These are phyloP conservation scores for Eucalyptus sp. DNA, from an alignment of 345 rosid genomes.

Conservation along the genomic window DNA sequence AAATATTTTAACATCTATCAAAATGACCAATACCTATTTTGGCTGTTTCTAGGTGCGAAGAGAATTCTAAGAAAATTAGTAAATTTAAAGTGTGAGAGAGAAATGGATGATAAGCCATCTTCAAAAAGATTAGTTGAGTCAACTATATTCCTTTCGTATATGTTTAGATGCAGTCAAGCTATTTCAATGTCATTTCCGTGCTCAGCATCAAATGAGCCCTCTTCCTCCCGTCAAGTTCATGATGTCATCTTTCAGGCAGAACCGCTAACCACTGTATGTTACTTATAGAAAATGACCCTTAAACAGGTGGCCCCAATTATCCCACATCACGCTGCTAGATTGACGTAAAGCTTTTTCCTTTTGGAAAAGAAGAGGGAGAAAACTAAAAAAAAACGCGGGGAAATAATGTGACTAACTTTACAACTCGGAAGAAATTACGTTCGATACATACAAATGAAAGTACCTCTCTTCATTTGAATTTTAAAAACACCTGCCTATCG, in stretches of 20 bases:
- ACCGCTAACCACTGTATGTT: not conserved
- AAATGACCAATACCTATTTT: not conserved
- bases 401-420: not conserved
- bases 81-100: not conserved
- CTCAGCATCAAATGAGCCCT: not conserved
- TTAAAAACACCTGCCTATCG: not conserved
- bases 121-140: not conserved
- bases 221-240: not conserved
- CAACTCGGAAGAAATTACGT: not conserved
- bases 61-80: accelerated
- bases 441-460: not conserved
- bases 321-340: not conserved
- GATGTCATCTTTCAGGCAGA: not conserved
- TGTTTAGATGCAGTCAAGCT: not conserved
- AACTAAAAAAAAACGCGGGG: not conserved
- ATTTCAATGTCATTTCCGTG: not conserved
- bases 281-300: not conserved
- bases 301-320: not conserved
- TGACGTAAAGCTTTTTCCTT: not conserved
- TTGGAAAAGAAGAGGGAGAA: not conserved
- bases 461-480: not conserved
- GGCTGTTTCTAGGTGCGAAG: not conserved
- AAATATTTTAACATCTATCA: not conserved
- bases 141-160: not conserved
- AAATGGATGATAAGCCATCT: not conserved